A percentile compares a stretch with the other conserved stretches of the same genome.
phyloP scores from a whole-genome alignment of 2,329 filamentous ascomycete species.

The Fusarium decemcellulare region DNA sequence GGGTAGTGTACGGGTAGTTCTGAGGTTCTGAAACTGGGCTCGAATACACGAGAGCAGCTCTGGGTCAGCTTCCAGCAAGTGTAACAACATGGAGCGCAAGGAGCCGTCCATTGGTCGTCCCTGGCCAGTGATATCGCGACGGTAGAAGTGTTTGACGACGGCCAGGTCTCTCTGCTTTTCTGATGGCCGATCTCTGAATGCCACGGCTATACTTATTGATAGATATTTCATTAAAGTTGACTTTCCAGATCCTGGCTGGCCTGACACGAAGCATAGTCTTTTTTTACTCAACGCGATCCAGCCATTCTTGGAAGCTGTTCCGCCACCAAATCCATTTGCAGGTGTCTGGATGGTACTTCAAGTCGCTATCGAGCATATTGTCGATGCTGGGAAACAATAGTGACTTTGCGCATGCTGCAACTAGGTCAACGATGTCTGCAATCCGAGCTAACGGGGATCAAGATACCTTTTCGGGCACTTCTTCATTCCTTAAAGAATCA shows the following conservation, averaged over 20 bases:
- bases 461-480: not conserved
- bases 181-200: too few species aligned
- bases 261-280: not conserved
- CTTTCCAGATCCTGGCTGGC: not conserved
- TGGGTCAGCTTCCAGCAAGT: not conserved
- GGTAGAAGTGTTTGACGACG: not conserved
- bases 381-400: not conserved
- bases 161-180: not conserved
- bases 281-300: not conserved
- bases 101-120: not conserved
- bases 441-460: not conserved
- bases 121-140: not conserved
- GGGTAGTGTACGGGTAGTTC: not conserved
- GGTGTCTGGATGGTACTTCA: not conserved
- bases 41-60: not conserved
- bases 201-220: not conserved
- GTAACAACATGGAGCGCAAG: not conserved
- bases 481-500: not conserved
- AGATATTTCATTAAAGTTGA: constrained; percentile 4
- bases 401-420: not conserved
- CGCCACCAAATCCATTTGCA: not conserved
- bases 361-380: not conserved
- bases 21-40: not conserved
- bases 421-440: not conserved
- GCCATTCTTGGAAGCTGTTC: not conserved